Evolutionary conservation across 2,329 filamentous ascomycete genomes (phyloP).

Genomic region (Fusarium subglutinans): DNA sequence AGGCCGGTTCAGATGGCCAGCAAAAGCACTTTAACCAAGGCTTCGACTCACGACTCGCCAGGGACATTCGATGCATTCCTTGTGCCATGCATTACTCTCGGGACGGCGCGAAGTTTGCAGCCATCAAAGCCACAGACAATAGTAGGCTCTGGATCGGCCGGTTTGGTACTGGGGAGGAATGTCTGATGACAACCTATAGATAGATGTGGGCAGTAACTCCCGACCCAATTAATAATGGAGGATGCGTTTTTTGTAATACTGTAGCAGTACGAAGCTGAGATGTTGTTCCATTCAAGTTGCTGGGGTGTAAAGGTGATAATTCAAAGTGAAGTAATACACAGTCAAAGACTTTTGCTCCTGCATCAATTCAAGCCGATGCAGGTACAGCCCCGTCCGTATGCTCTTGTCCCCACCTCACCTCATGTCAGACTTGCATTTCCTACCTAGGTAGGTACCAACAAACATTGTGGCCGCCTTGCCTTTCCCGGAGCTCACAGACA

Average conservation of each 20-base stretch:
- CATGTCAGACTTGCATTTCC: neutral
- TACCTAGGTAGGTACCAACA: neutral
- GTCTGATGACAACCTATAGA: conserved; percentile 3
- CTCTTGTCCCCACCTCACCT: conserved; percentile 18
- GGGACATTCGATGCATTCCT: neutral
- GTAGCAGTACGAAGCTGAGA: neutral
- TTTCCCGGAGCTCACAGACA: conserved; percentile 20
- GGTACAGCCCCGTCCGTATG: neutral
- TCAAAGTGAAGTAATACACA: neutral
- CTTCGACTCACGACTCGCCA: neutral
- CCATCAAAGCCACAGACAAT: conserved; percentile 14
- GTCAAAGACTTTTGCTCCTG: neutral
- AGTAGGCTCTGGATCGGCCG: neutral
- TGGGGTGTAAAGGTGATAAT: neutral
- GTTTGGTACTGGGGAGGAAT: conserved; percentile 25
- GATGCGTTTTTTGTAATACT: no score
- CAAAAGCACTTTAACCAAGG: neutral
- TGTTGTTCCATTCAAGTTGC: neutral
- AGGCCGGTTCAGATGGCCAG: neutral
- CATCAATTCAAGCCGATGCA: neutral
- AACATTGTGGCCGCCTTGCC: conserved; percentile 12
- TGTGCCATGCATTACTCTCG: neutral
- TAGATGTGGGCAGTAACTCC: neutral
- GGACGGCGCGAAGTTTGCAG: conserved; percentile 24
- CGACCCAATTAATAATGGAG: neutral